phyloP scores from a whole-genome alignment of 2,329 filamentous ascomycete species.

The Cladosporium halotolerans region DNA sequence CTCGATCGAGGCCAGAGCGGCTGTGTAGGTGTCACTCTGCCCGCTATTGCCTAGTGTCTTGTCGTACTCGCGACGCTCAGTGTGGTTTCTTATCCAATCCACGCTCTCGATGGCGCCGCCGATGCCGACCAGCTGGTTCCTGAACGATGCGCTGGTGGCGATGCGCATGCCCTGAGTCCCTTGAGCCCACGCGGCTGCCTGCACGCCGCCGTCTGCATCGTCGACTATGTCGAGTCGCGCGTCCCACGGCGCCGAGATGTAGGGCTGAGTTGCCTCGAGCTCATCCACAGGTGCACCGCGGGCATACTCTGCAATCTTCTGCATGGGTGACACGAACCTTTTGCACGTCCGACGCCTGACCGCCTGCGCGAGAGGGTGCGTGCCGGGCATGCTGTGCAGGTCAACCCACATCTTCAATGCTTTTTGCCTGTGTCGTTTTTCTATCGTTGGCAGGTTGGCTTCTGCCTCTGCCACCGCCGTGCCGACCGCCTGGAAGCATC shows the following conservation, averaged over 20 bases:
- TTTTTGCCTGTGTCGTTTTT: not conserved
- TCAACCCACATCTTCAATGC: not conserved
- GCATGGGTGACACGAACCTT: not conserved
- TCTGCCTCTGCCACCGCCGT: not conserved
- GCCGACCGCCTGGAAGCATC: not conserved
- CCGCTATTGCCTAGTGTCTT: not conserved
- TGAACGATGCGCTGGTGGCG: not conserved
- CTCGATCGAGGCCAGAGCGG: not conserved
- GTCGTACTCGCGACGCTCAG: not conserved
- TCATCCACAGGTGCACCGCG: not conserved
- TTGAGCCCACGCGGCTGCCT: no score
- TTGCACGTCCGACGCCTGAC: not conserved
- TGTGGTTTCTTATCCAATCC: not conserved
- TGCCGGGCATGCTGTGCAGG: not conserved
- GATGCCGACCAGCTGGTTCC: not conserved
- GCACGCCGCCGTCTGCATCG: not conserved
- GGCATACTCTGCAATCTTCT: not conserved
- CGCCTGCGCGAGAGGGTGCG: not conserved
- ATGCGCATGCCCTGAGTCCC: not conserved
- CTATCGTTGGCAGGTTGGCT: not conserved
- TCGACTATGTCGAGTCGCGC: not conserved
- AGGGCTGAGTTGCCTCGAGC: not conserved
- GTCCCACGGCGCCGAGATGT: not conserved
- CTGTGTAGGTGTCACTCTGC: not conserved
- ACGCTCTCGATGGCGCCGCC: not conserved